Evolutionary conservation across 352 stramenopile species (phyloP).

Genomic region (Globisporangium nagaii): DNA sequence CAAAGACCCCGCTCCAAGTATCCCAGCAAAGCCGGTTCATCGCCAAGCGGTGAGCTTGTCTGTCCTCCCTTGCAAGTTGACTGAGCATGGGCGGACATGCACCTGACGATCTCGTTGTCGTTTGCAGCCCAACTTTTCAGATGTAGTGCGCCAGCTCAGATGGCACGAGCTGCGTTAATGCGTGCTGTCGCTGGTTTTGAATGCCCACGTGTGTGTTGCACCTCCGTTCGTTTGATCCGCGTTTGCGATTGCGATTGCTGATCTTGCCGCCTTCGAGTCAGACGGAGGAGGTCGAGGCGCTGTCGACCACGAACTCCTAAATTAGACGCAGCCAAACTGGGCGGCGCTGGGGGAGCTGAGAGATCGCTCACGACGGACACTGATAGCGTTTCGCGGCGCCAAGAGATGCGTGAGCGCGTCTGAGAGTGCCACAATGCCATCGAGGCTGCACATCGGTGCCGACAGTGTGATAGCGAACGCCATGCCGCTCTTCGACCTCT

Average conservation of each 20-base stretch:
- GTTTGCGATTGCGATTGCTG: too few relatives aligned
- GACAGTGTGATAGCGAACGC: constrained; percentile 22
- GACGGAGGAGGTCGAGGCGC: too few relatives aligned
- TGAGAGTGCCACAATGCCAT: background rate
- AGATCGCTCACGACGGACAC: background rate
- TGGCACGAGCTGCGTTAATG: background rate
- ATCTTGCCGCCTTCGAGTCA: too few relatives aligned
- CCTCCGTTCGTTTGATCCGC: too few relatives aligned
- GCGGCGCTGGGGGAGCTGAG: too few relatives aligned
- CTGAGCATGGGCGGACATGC: too few relatives aligned
- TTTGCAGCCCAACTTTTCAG: constrained; percentile 11
- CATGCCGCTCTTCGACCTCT: constrained; percentile 33
- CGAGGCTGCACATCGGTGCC: constrained; percentile 12
- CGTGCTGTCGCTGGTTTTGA: background rate
- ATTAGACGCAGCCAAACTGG: too few relatives aligned
- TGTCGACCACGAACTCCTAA: too few relatives aligned
- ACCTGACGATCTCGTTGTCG: background rate
- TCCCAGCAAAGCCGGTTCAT: constrained; percentile 58
- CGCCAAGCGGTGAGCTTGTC: constrained; percentile 38
- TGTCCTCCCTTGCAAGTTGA: background rate
- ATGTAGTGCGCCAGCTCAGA: constrained; percentile 1
- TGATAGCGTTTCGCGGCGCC: background rate
- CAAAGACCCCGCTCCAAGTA: constrained; percentile 65
- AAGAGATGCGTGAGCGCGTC: background rate
- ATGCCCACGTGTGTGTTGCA: background rate